A percentile compares a stretch with the other conserved stretches of the same genome.
Evolutionary conservation across 1,284 basidiomycete species (phyloP).

Genomic region (Inonotus obliquus): DNA sequence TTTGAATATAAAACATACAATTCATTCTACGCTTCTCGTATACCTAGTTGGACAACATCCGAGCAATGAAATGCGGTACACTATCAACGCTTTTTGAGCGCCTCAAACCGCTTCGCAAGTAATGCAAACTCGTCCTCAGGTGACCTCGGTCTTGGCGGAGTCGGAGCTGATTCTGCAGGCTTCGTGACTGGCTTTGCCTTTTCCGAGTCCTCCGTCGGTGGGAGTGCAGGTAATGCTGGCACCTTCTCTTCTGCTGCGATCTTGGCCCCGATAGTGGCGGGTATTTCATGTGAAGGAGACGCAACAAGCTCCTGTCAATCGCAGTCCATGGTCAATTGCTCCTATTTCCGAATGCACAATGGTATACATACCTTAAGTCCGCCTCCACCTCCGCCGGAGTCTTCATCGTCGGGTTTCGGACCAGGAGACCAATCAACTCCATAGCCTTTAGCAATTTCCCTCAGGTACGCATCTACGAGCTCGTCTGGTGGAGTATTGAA

Average conservation of each 20-base stretch:
- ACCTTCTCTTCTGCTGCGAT: slow-evolving; percentile 7
- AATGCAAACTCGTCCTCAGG: slow-evolving; percentile 68
- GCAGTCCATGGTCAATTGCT: neutral
- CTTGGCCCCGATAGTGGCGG: neutral
- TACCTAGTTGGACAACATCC: too few species aligned
- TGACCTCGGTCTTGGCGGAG: slow-evolving; percentile 27
- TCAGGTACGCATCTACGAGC: slow-evolving; percentile 83
- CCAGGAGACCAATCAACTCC: slow-evolving; percentile 59
- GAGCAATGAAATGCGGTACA: neutral
- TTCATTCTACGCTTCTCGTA: neutral
- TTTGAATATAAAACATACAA: too few species aligned
- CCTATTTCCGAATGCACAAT: neutral
- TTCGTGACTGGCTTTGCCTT: slow-evolving; percentile 19
- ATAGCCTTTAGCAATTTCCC: slow-evolving; percentile 87
- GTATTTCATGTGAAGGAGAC: slow-evolving; percentile 1
- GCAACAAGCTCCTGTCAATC: slow-evolving; percentile 6
- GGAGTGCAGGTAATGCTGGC: slow-evolving; percentile 14
- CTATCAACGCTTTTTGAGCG: slow-evolving; percentile 66
- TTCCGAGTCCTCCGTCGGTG: slow-evolving; percentile 23
- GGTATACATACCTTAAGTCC: slow-evolving; percentile 30
- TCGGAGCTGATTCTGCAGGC: slow-evolving; percentile 22
- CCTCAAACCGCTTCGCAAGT: slow-evolving; percentile 70
- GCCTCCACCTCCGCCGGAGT: slow-evolving; percentile 23
- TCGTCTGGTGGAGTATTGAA: slow-evolving; percentile 65
- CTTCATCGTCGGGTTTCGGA: slow-evolving; percentile 25